A percentile compares a stretch with the other conserved stretches of the same genome.
Conservation (phyloP, 768 basidiomycete species). For the Termitomyces sp. region DNA sequence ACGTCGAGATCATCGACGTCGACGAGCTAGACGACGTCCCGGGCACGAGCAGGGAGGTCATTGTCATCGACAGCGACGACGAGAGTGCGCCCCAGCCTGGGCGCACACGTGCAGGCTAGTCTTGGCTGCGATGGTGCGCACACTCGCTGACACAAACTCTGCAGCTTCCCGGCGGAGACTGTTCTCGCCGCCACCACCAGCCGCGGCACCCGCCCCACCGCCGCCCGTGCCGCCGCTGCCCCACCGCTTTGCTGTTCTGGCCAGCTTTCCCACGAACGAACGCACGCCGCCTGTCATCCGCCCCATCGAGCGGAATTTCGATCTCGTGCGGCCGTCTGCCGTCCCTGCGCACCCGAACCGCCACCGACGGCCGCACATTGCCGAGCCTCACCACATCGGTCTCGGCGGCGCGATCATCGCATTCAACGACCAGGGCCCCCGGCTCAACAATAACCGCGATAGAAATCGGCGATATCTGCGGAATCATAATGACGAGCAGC, state of each 20-base stretch:
- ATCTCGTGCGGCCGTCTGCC: no score
- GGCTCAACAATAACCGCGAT: conserved; percentile 4
- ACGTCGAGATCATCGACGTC: conserved; percentile 45
- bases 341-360: conserved; percentile 16
- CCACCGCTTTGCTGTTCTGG: conserved; percentile 24
- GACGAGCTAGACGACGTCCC: conserved; percentile 27
- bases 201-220: conserved; percentile 22
- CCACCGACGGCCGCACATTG: conserved; percentile 19
- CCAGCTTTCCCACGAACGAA: conserved; percentile 33
- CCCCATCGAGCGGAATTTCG: conserved; percentile 45
- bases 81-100: conserved; percentile 18
- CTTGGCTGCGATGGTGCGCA: no score
- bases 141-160: neutral
- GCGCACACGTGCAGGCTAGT: conserved; percentile 12
- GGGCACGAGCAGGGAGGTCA: conserved; percentile 25
- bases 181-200: conserved; percentile 41
- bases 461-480: conserved; percentile 15
- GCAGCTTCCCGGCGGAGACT: conserved; percentile 14
- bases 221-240: conserved; percentile 59
- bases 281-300: conserved; percentile 40
- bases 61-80: conserved; percentile 33
- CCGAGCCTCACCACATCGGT: conserved; percentile 51
- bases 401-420: conserved; percentile 62
- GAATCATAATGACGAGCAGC: conserved; percentile 2
- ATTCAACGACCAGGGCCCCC: conserved; percentile 20